Evolutionary conservation across 805 yeast genomes (phyloP), one percentile per base, ranked within the genome.

Genomic region (Candida nemodendra): DNA sequence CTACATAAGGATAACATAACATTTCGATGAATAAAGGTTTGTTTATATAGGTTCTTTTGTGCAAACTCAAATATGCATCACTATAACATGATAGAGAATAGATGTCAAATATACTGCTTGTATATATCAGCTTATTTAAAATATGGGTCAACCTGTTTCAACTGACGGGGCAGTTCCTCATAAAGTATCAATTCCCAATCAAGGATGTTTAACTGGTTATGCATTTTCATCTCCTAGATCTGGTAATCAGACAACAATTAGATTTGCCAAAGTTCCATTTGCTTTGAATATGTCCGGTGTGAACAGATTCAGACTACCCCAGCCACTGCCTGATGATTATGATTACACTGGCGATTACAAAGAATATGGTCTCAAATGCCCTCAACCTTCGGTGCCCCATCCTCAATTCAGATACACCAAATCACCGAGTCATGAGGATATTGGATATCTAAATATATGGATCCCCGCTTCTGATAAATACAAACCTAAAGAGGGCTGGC

Each of bases 401-500:
- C 57, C 53, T 2, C 38, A 47, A 9, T 41, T 50, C 25, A 37
- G 40, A 26, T 50, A 50, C 27, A 22, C 38, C 12, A 53, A 54
- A 9, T 53, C 58, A 28, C 63, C 64, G 2, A 44, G 51, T 34
- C 53, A 51, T 18, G 72, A 68, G 39, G 59, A 63, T 39, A 59
- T 65, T 34, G 55, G 51, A 27, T 57, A 56, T 38, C 36, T 56
- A 27, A 68, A 68, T 45, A 63, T 68, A 33, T 69, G 68, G 64
- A 48, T 64, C 9, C 73, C 74, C 8, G 45, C 57, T 2, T 41
- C 59, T 21, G 54, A 54, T 14, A 54, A 59, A 19, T 23, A 39
- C 32, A 53, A 51, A 27, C 72, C 71, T 12, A 44, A 47, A 7
- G 59, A 41, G 5, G 73, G 73, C 4, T 68, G 71, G 71, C 72